Base-by-base conservation (phyloP, 176 grass and related monocot species). In the Oryza meridionalis region DNA sequence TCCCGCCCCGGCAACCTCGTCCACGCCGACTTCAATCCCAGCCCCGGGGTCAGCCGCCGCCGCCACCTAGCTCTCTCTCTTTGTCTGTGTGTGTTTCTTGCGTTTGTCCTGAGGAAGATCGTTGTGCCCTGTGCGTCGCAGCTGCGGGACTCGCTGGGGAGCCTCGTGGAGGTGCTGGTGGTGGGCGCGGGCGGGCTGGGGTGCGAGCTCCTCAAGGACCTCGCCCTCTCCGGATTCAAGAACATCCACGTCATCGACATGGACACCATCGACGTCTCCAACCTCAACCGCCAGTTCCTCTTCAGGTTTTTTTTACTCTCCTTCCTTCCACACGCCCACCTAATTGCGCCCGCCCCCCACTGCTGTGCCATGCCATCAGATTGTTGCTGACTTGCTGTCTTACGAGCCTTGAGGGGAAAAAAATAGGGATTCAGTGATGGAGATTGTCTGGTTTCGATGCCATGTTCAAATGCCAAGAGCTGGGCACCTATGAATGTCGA, bases 201-300 rank as follows among this genome's bases (percentile, higher is more conserved):
- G 29, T 95, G 96, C 75, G 96, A 98, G 80, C 88, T 98, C 70
- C 93, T 98, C 80, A 98, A 98, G 92, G 96, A 98, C 84, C 88
- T 98, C 25, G 93, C 96, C 21, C 85, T 98, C 33, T 98, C 93
- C 22, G 96, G 96, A 12, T 98, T 98, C 83, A 98, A 92, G 86
- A 92, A 89, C 29, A 87, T 98, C 27, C 93, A 98, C 69, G 96
- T 98, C 71, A 98, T 98, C 43, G 96, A 98, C 74, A 98, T 98
- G 93, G 96, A 98, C 84, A 98, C 96, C 82, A 98, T 98, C 66
- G 96, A 98, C 70, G 89, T 98, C 11, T 98, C 96, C 80, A 98
- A 98, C 66, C 93, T 98, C 86, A 96, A 96, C 73, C 91, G 96
- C 55, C 93, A 98, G 94, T 98, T 98, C 88, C 91, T 98, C 58